Evolutionary conservation across 345 rosid species (phyloP), one percentile per base, ranked within the genome.

Genomic region (Leavenworthia alabamica): DNA sequence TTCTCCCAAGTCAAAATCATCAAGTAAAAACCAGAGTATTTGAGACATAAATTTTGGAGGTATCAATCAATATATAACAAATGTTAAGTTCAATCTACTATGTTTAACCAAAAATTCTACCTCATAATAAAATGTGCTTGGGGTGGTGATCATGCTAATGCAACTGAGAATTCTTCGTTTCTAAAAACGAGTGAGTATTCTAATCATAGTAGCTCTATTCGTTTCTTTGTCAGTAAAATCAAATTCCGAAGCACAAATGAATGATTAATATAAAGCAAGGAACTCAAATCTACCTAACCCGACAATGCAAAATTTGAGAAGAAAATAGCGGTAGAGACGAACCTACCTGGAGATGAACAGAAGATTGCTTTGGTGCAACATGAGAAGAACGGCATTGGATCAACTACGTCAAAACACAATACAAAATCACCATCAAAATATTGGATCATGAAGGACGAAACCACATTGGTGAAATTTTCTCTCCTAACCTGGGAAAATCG

Each of bases 331-430:
- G 62, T 6, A 61, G 67, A 61, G 73, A 69, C 73, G 73, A 69
- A 69, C 73, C 73, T 69, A 69, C 73, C 73, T 69, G 73, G 68
- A 61, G 73, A 69, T 17, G 67, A 69, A 28, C 67, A 60, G 42
- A 32, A 62, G 24, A 0, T 12, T 11, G 43, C 26, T 0, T 46
- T 69, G 67, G 56, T 61, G 68, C 73, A 69, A 61, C 73, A 69
- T 28, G 73, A 69, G 74, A 70, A 70, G 74, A 70, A 4, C 68
- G 68, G 74, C 74, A 70, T 70, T 46, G 57, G 2, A 0, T 6
- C 4, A n/a, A 54, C 68, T 70, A 62, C 36, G 62, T 27, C 43
- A 45, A 53, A 46, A 22, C 50, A 58, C 23, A 67, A 31, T 42
- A 31, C 0, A 40, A 40, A 16, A 8, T 19, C 62, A 61, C 56